Conservation (phyloP, 2,329 filamentous ascomycete genomes). For the Calycina marina region DNA sequence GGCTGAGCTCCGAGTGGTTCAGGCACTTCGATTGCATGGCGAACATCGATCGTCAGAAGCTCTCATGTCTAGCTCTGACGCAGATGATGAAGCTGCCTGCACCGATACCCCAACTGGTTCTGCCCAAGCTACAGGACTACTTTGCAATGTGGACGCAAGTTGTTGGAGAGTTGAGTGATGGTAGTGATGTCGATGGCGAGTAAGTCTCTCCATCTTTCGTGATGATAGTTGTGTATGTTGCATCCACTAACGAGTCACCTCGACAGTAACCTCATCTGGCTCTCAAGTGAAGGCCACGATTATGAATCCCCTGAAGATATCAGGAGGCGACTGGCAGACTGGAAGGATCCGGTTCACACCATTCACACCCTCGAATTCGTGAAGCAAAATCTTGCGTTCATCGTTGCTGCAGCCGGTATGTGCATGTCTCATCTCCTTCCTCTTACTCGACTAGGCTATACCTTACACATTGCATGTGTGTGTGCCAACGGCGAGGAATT, state of each 20-base stretch:
- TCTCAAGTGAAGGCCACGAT: constrained; percentile 28
- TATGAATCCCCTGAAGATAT: constrained; percentile 42
- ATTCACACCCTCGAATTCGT: constrained; percentile 52
- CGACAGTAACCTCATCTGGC: constrained; percentile 37
- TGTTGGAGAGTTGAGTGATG: constrained; percentile 49
- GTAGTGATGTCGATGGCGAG: constrained; percentile 36
- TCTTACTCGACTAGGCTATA: too few relatives aligned
- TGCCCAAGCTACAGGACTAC: constrained; percentile 54
- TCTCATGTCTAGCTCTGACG: constrained; percentile 59
- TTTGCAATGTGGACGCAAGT: constrained; percentile 64
- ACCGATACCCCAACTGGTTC: constrained; percentile 35
- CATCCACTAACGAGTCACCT: too few relatives aligned
- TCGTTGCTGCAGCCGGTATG: constrained; percentile 34
- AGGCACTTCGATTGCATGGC: constrained; percentile 53
- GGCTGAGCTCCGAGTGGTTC: constrained; percentile 53
- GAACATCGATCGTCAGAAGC: constrained; percentile 49
- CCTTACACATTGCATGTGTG: too few relatives aligned
- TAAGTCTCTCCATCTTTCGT: too few relatives aligned
- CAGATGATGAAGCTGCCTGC: constrained; percentile 51
- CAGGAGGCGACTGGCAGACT: constrained; percentile 36
- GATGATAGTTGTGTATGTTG: too few relatives aligned
- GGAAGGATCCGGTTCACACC: constrained; percentile 52
- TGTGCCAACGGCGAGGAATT: too few relatives aligned
- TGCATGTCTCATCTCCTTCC: too few relatives aligned
- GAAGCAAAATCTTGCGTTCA: constrained; percentile 40